These are phyloP conservation scores for Gaeumannomyces sp. DNA, from an alignment of 2,329 filamentous ascomycete genomes.

Conservation along the genomic window DNA sequence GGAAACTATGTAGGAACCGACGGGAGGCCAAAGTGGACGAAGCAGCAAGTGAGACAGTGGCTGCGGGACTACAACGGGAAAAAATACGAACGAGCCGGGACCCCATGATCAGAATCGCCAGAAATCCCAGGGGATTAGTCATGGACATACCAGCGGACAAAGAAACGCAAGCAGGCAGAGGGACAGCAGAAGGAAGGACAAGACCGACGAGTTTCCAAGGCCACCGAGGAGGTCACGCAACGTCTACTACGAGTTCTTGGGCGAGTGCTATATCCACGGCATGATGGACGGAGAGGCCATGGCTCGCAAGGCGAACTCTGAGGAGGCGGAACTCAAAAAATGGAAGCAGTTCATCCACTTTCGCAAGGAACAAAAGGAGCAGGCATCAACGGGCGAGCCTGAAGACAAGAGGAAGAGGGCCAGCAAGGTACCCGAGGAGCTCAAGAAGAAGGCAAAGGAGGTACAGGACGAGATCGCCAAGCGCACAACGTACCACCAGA, in stretches of 20 bases:
- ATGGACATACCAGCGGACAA: no score
- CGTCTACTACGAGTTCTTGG: conserved; percentile 9
- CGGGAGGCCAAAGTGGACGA: not conserved
- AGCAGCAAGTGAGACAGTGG: not conserved
- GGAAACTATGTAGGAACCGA: no score
- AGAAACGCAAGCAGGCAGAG: no score
- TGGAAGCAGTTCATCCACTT: not conserved
- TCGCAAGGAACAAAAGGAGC: not conserved
- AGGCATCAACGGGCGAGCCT: not conserved
- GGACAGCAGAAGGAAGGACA: not conserved
- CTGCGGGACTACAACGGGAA: not conserved
- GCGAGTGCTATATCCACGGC: conserved; percentile 12
- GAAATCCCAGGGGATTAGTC: not conserved
- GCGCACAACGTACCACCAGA: not conserved
- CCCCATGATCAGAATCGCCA: not conserved
- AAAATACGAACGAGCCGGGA: no score
- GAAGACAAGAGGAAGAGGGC: not conserved
- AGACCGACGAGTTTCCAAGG: not conserved
- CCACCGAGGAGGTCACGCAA: not conserved
- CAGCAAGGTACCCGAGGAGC: not conserved
- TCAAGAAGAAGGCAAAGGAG: not conserved
- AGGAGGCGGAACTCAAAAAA: not conserved
- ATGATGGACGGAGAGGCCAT: conserved; percentile 13
- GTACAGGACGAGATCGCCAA: not conserved
- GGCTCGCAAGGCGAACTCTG: not conserved